Conservation (phyloP, 495 filamentous ascomycete species). For the Neurospora africana region DNA sequence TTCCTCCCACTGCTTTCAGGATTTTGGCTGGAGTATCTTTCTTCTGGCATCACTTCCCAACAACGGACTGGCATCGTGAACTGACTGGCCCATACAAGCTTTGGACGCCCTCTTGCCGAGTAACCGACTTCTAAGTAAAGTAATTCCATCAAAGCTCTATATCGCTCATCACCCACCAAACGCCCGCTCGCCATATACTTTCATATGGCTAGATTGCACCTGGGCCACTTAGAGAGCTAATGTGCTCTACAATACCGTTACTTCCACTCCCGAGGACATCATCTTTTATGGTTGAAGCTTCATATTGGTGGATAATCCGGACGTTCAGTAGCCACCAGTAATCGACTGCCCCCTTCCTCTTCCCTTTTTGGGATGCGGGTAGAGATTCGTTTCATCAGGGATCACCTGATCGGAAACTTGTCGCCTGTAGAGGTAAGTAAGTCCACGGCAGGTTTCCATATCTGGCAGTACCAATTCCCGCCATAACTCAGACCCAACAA, state of each 20-base stretch:
- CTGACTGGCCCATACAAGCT: not conserved
- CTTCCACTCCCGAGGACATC: not conserved
- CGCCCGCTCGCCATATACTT: not conserved
- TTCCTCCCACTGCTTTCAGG: too few relatives aligned
- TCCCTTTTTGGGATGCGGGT: not conserved
- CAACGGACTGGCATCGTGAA: not conserved
- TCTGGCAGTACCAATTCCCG: too few relatives aligned
- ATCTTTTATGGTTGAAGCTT: not conserved
- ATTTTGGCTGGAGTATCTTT: too few relatives aligned
- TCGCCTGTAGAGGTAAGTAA: too few relatives aligned
- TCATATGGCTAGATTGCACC: not conserved
- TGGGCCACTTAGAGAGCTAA: not conserved
- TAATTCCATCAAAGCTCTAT: not conserved
- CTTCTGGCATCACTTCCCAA: too few relatives aligned
- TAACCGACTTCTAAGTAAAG: not conserved
- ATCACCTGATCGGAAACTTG: not conserved
- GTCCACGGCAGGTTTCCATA: too few relatives aligned
- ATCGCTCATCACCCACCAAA: not conserved
- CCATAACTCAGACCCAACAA: too few relatives aligned
- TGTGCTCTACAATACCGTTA: not conserved
- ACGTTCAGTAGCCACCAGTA: not conserved
- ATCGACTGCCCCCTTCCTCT: not conserved
- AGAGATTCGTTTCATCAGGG: not conserved
- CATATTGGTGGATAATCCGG: not conserved
- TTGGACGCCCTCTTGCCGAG: not conserved